Conservation (phyloP, 257 asterid genomes). For the Solanum pinnatisectum region DNA sequence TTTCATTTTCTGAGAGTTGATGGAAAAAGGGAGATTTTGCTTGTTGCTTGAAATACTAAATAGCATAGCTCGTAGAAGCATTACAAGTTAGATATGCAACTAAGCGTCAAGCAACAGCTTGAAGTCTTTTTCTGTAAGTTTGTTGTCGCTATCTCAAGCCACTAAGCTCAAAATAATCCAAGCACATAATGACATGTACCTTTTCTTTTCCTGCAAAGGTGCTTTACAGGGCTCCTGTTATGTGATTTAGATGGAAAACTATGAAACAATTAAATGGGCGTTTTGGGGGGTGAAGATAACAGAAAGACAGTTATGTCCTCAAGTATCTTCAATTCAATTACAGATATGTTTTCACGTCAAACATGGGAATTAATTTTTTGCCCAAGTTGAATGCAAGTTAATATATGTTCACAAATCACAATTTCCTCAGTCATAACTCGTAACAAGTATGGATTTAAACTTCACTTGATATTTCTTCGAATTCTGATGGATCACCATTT, state of each 20-base stretch:
- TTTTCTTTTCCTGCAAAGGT: neutral
- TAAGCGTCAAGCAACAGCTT: neutral
- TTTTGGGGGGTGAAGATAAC: neutral
- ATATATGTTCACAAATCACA: neutral
- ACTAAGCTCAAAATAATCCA: neutral
- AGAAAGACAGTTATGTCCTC: neutral
- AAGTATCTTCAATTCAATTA: neutral
- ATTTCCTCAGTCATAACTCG: neutral
- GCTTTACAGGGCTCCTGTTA: neutral
- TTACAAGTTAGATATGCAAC: neutral
- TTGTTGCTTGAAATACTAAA: neutral
- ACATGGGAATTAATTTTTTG: neutral
- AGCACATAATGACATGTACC: neutral
- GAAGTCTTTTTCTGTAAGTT: neutral
- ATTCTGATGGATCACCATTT: neutral
- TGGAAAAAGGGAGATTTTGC: neutral
- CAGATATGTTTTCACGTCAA: neutral
- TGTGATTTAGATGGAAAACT: neutral
- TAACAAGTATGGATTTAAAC: neutral
- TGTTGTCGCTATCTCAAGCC: neutral
- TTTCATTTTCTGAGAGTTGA: neutral
- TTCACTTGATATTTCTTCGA: neutral
- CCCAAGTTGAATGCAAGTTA: neutral
- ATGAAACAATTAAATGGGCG: neutral
- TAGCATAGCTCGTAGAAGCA: neutral